phyloP scores from a whole-genome alignment of 208 protist species.

The Trypanosoma scelopori region DNA sequence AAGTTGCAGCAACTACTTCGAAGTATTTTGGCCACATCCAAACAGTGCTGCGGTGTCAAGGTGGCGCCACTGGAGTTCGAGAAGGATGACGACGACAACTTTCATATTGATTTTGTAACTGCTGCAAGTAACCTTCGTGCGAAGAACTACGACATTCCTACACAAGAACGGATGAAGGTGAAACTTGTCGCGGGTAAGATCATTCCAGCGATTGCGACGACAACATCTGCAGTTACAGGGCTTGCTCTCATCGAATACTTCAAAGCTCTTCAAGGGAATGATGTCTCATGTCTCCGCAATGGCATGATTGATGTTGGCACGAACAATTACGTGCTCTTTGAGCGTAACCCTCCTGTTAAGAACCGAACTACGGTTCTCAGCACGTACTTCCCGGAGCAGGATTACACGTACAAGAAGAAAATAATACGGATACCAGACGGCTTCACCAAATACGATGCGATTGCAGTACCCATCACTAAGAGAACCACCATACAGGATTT shows the following conservation, averaged over 20 bases:
- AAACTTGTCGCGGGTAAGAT: conserved; percentile 98
- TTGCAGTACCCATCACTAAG: conserved; percentile 60
- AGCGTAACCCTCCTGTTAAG: conserved; percentile 74
- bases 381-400: conserved; percentile 86
- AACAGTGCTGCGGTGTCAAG: conserved; percentile 44
- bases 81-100: conserved; percentile 96
- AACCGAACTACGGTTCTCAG: conserved; percentile 65
- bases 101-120: conserved; percentile 96
- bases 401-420: conserved; percentile 88
- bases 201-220: conserved; percentile 99
- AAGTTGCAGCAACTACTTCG: conserved; percentile 45
- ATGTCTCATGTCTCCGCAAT: conserved; percentile 73
- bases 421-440: conserved; percentile 76
- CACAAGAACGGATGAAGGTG: conserved; percentile 83
- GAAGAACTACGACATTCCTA: conserved; percentile 92
- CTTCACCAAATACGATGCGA: conserved; percentile 88
- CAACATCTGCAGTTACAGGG: conserved; percentile 98
- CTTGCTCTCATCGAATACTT: conserved; percentile 98
- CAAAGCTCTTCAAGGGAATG: conserved; percentile 93
- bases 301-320: conserved; percentile 89
- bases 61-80: conserved; percentile 90
- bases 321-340: conserved; percentile 90
- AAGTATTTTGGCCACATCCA: conserved; percentile 40
- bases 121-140: conserved; percentile 93
- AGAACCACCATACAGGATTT: conserved; percentile 77